These are phyloP conservation scores for Aspergillus udagawae DNA, from an alignment of 2,329 filamentous ascomycete genomes.

Conservation along the genomic window DNA sequence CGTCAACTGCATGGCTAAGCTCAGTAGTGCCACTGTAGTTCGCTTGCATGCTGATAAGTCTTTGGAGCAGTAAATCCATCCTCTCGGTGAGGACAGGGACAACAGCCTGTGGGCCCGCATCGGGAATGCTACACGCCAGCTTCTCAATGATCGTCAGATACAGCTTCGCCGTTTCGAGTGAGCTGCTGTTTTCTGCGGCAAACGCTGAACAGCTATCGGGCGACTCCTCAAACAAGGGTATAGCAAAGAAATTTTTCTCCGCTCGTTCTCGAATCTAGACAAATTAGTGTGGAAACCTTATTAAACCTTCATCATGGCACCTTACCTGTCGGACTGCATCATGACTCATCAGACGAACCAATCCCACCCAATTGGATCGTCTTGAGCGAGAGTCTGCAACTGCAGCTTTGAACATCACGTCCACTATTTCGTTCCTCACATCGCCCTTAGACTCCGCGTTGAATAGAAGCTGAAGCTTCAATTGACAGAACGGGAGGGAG, in stretches of 20 bases:
- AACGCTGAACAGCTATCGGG: conserved; percentile 7
- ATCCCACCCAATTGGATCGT: conserved; percentile 36
- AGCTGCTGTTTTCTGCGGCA: conserved; percentile 10
- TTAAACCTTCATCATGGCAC: conserved; percentile 4
- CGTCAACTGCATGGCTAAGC: conserved; percentile 8
- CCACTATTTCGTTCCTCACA: conserved; percentile 30
- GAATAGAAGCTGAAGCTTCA: conserved; percentile 41
- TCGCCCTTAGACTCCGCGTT: conserved; percentile 25
- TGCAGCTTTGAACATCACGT: conserved; percentile 39
- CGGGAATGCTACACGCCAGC: conserved; percentile 34
- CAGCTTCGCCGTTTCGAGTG: conserved; percentile 31
- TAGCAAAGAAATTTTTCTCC: conserved; percentile 37
- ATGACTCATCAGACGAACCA: conserved; percentile 36
- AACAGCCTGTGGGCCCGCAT: conserved; percentile 28
- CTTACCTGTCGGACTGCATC: conserved; percentile 35
- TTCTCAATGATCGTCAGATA: conserved; percentile 39
- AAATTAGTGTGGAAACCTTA: conserved; percentile 10
- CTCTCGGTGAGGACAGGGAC: conserved; percentile 37
- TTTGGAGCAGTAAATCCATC: conserved; percentile 37
- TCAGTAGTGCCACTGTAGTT: conserved; percentile 17
- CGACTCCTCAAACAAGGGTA: conserved; percentile 28
- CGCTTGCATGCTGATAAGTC: conserved; percentile 28
- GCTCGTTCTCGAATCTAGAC: conserved; percentile 38
- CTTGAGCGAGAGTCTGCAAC: conserved; percentile 32
- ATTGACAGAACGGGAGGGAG: conserved; percentile 40